phyloP scores from a whole-genome alignment of 2,329 filamentous ascomycete genomes.

The Fusarium sp. region DNA sequence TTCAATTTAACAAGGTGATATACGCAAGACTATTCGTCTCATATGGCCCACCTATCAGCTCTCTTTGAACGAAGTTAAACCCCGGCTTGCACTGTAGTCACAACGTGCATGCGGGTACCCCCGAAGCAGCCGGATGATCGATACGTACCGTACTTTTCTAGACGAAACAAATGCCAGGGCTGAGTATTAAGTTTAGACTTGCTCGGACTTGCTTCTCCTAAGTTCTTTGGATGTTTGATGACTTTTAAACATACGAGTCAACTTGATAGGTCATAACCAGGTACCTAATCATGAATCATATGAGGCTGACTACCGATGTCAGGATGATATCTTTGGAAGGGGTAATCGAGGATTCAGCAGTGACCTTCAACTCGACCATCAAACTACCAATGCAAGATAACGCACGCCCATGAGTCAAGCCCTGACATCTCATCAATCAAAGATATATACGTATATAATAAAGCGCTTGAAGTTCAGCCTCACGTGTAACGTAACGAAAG shows the following conservation, averaged over 20 bases:
- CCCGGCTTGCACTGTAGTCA: slow-evolving; percentile 18
- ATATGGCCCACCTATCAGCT: slow-evolving; percentile 23
- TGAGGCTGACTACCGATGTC: not conserved
- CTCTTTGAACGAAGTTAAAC: slow-evolving; percentile 8
- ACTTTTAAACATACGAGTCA: not conserved
- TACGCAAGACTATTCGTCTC: not conserved
- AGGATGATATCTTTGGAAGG: not conserved
- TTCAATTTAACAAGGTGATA: not conserved
- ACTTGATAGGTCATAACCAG: not conserved
- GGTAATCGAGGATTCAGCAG: not conserved
- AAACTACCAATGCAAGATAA: slow-evolving; percentile 38
- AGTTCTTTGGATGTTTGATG: not conserved
- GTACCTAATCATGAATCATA: not conserved
- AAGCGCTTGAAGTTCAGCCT: slow-evolving; percentile 17
- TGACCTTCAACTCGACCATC: slow-evolving; percentile 13
- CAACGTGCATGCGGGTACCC: slow-evolving; percentile 31
- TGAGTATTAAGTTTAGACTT: slow-evolving; percentile 9
- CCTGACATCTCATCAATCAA: not conserved
- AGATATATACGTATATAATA: not conserved
- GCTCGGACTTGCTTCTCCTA: not conserved
- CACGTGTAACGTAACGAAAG: slow-evolving; percentile 41
- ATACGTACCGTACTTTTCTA: slow-evolving; percentile 1
- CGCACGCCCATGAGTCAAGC: slow-evolving; percentile 20
- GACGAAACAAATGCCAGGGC: slow-evolving; percentile 4
- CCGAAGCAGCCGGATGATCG: not conserved